Base-by-base conservation (phyloP, 805 yeast species). In the Vanderwaltozyma polyspora region DNA sequence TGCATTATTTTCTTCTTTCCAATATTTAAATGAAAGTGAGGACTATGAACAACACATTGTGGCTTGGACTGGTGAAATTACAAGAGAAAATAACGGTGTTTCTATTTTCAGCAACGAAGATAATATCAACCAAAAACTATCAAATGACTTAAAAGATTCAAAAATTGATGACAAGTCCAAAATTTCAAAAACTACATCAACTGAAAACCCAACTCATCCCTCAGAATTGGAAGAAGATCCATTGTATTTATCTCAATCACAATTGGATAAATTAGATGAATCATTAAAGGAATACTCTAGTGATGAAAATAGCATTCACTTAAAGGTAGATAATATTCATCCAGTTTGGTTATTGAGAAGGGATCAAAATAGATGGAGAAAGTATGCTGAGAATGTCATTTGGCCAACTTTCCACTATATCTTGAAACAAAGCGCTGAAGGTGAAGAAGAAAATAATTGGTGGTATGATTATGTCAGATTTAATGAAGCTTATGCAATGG, bases 401-500 rank as follows among this genome's bases (percentile, higher is more conserved):
- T 91, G 98, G 97, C 95, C 95, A 1, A 79, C 85, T 2, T 76
- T 89, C 59, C 98, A 91, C 53, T 91, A 91, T 61, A 85, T 91
- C 55, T 80, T 84, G 57, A 78, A 79, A 29, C 78, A 78, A 37
- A 72, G 80, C 0, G 68, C 76, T 2, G 79, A 79, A 4, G 66
- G 70, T 21, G 74, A 69, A 25, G 41, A 46, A 19, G 89, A 83
- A 51, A 69, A 75, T 29, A 68, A 72, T 31, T 86, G 94, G 94
- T 76, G 79, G 78, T 71, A 78, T 54, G 93, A 83, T 52, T 91
- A 91, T 53, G 94, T 85, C 32, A 75, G 71, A 50, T 80, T 86
- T 63, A 91, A 91, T 57, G 94, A 85, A 59, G 86, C 86, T 8
- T 91, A 82, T 56, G 86, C 91, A 29, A 75, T 82, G 39, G 80